Evolutionary conservation across 78 protist species (phyloP).

Genomic region (Emiliania huxleyi): DNA sequence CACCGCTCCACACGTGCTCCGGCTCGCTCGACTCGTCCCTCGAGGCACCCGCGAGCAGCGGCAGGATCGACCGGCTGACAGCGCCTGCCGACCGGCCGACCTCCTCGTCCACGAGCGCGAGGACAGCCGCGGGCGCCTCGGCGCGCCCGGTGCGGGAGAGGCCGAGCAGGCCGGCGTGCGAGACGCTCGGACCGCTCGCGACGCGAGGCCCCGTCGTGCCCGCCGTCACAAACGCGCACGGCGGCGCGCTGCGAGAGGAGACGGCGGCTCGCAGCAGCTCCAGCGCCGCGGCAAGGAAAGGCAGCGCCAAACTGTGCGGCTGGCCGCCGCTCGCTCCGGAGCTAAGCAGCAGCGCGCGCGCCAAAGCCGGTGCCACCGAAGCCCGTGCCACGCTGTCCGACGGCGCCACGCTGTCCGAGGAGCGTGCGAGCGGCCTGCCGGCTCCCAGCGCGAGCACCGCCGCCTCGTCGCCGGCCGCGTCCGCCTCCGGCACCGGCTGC

Average conservation of each 20-base stretch:
- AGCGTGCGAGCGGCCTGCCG: too few relatives aligned
- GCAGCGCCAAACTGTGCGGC: too few relatives aligned
- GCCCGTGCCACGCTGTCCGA: too few relatives aligned
- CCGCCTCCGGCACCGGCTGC: too few relatives aligned
- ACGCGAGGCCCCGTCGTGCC: neutral
- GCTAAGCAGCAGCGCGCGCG: too few relatives aligned
- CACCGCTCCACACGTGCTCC: neutral
- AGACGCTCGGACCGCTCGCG: neutral
- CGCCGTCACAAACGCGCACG: neutral
- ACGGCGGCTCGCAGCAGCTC: neutral
- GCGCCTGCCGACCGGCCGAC: neutral
- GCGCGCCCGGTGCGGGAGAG: neutral
- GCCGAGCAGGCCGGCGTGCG: neutral
- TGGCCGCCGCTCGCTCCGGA: too few relatives aligned
- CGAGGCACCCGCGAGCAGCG: neutral
- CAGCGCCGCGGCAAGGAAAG: too few relatives aligned
- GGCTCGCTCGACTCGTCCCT: neutral
- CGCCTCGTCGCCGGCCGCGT: too few relatives aligned
- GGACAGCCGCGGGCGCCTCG: neutral
- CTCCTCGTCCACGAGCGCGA: neutral
- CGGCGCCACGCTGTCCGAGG: too few relatives aligned
- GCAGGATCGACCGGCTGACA: neutral
- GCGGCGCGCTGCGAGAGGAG: neutral
- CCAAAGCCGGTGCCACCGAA: too few relatives aligned
- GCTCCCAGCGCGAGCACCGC: too few relatives aligned